Evolutionary conservation across 2,329 filamentous ascomycete species (phyloP).

Genomic region (Arachnomyces sp.): DNA sequence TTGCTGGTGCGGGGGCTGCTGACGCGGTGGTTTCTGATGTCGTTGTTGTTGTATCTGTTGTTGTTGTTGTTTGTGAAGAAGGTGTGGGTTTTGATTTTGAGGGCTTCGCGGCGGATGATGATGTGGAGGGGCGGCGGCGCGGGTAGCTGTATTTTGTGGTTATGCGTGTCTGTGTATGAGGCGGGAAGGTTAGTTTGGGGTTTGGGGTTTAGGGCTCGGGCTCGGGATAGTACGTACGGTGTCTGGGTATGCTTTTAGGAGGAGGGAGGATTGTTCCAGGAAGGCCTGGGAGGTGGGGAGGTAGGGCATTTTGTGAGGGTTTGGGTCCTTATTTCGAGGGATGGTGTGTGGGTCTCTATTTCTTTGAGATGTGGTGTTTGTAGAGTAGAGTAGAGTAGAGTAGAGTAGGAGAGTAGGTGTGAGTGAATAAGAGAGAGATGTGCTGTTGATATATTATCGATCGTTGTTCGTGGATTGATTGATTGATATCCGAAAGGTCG

Average conservation of each 20-base stretch:
- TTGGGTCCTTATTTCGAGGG: background rate
- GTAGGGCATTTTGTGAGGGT: conserved; percentile 57
- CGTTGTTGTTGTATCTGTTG: conserved; percentile 20
- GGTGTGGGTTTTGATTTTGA: conserved; percentile 19
- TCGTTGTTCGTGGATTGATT: too few species aligned
- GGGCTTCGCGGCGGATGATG: conserved; percentile 22
- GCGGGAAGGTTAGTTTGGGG: background rate
- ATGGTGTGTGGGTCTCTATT: background rate
- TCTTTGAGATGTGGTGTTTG: too few species aligned
- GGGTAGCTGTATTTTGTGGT: conserved; percentile 82
- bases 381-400: background rate
- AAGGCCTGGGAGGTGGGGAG: conserved; percentile 79
- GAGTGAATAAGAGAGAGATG: background rate
- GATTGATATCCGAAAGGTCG: too few species aligned
- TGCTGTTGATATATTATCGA: too few species aligned
- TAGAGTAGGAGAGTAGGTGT: background rate
- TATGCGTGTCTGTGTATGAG: conserved; percentile 63
- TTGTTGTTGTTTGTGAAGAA: conserved; percentile 17
- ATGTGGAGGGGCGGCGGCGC: conserved; percentile 21
- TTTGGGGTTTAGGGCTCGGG: background rate
- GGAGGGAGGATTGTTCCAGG: conserved; percentile 76
- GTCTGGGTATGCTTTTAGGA: conserved; percentile 76
- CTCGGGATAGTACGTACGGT: conserved; percentile 52
- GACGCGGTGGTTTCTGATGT: conserved; percentile 19
- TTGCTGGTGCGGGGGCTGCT: conserved; percentile 49